Percentiles rank a stretch among this genome's conserved stretches.
phyloP scores from a whole-genome alignment of 2,329 filamentous ascomycete species.

The Neofusicoccum umdonicola region DNA sequence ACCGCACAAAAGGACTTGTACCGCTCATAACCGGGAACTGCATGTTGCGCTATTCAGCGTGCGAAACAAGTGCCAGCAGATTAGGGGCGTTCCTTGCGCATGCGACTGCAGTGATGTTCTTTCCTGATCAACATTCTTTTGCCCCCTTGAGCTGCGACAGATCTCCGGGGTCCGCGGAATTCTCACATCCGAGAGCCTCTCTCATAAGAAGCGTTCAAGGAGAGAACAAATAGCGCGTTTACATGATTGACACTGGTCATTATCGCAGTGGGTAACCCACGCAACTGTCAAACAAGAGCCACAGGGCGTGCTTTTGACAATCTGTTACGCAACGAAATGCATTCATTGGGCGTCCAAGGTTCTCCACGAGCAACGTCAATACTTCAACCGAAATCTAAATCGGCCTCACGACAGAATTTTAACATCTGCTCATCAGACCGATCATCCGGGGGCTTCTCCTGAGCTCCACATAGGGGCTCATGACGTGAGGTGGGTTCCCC shows the following conservation, averaged over 20 bases:
- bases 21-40: too few relatives aligned
- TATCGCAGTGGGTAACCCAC: background rate
- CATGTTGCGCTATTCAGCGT: too few relatives aligned
- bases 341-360: background rate
- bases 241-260: background rate
- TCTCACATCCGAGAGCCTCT: too few relatives aligned
- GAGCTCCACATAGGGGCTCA: too few relatives aligned
- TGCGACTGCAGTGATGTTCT: background rate
- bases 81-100: too few relatives aligned
- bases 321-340: background rate
- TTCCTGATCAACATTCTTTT: background rate
- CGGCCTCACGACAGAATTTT: background rate
- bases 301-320: background rate
- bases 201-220: background rate
- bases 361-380: background rate
- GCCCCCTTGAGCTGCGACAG: too few relatives aligned
- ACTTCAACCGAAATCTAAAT: background rate
- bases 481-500: too few relatives aligned
- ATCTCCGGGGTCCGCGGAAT: too few relatives aligned
- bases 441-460: too few relatives aligned
- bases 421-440: too few relatives aligned
- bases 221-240: background rate
- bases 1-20: too few relatives aligned
- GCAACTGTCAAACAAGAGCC: background rate
- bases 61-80: too few relatives aligned